phyloP scores from a whole-genome alignment of 768 basidiomycete genomes.

The Multifurca ochricompacta region DNA sequence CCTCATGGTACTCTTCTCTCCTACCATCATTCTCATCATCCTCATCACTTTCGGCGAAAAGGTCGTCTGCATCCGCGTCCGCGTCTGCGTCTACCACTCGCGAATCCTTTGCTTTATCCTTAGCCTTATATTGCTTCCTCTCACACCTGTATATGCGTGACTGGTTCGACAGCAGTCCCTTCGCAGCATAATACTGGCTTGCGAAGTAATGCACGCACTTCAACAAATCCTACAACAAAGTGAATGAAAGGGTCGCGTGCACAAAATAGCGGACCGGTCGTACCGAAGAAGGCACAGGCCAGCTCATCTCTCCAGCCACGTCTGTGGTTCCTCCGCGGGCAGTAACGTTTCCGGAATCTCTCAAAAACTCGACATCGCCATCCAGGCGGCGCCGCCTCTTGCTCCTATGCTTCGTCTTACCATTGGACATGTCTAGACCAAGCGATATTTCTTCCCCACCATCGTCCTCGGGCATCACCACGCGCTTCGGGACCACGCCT shows the following conservation, averaged over 20 bases:
- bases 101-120: conserved; percentile 11
- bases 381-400: conserved; percentile 8
- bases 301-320: background rate
- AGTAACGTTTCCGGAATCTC: background rate
- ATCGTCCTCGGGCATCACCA: conserved; percentile 19
- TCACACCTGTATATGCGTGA: conserved; percentile 39
- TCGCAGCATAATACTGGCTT: conserved; percentile 51
- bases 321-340: background rate
- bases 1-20: conserved; percentile 17
- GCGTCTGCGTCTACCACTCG: conserved; percentile 10
- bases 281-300: conserved; percentile 44
- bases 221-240: conserved; percentile 35
- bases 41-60: conserved; percentile 10
- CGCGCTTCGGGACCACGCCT: conserved; percentile 33
- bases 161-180: conserved; percentile 49
- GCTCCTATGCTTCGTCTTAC: conserved; percentile 13
- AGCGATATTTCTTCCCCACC: conserved; percentile 18
- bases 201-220: conserved; percentile 47
- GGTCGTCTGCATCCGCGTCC: conserved; percentile 17
- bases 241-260: background rate
- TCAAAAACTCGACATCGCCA: conserved; percentile 13
- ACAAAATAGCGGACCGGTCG: conserved; percentile 20
- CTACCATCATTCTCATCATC: background rate
- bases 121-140: conserved; percentile 30
- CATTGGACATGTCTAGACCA: conserved; percentile 20